phyloP scores from a whole-genome alignment of 2,329 filamentous ascomycete genomes.

The Phaeosphaeriaceae sp. region DNA sequence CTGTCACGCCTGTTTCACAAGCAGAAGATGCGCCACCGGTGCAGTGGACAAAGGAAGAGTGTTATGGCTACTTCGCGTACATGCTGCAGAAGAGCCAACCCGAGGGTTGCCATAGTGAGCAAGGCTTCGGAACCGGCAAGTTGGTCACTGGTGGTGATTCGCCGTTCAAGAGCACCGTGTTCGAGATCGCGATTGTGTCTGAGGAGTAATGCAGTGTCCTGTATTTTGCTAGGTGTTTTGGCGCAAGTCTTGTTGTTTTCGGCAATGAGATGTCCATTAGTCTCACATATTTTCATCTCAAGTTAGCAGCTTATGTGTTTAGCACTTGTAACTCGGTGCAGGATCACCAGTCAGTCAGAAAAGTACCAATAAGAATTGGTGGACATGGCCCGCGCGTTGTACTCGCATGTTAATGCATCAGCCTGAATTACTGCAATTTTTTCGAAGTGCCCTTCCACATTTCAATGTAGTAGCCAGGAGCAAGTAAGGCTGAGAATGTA shows the following conservation, averaged over 20 bases:
- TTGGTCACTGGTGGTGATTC: conserved; percentile 30
- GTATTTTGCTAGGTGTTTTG: not conserved
- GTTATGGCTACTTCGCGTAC: conserved; percentile 37
- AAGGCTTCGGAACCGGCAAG: conserved; percentile 30
- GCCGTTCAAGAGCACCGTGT: conserved; percentile 30
- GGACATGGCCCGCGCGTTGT: too few relatives aligned
- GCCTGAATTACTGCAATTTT: too few relatives aligned
- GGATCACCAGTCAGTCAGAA: not conserved
- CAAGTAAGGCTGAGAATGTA: too few relatives aligned
- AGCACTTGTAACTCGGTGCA: not conserved
- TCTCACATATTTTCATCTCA: too few relatives aligned
- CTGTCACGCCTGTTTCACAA: conserved; percentile 29
- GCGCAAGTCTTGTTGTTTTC: not conserved
- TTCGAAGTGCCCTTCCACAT: too few relatives aligned
- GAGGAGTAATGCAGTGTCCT: not conserved
- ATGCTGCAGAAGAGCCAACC: conserved; percentile 25
- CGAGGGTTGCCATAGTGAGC: conserved; percentile 28
- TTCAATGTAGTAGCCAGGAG: too few relatives aligned
- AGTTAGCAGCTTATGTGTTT: not conserved
- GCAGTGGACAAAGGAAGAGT: conserved; percentile 33
- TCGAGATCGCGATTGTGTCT: conserved; percentile 27
- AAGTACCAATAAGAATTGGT: not conserved
- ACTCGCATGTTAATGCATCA: too few relatives aligned
- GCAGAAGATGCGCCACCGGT: conserved; percentile 19
- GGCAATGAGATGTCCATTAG: not conserved